phyloP scores from a whole-genome alignment of 352 stramenopile species.

The Phytophthora tubulina region DNA sequence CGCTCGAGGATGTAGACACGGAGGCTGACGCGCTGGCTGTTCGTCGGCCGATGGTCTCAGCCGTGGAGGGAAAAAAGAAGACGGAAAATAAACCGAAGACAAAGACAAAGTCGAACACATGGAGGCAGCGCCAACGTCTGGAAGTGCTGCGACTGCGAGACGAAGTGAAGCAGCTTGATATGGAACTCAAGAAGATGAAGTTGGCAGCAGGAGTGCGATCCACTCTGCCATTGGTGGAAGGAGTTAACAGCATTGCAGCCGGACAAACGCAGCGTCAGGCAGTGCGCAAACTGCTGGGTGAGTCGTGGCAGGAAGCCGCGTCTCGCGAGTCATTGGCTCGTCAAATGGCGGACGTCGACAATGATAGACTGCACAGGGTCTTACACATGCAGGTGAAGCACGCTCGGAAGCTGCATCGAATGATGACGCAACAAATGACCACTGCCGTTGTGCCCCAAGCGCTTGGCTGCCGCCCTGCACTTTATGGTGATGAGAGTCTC shows the following conservation, averaged over 20 bases:
- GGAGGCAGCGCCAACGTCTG: constrained; percentile 22
- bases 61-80: neutral
- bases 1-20: constrained; percentile 1
- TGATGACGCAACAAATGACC: constrained; percentile 26
- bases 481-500: constrained; percentile 3
- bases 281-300: constrained; percentile 9
- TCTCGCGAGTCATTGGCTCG: constrained; percentile 25
- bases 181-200: constrained; percentile 32
- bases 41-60: neutral
- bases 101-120: constrained; percentile 37
- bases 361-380: constrained; percentile 26
- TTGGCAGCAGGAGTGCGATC: constrained; percentile 25
- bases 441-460: constrained; percentile 9
- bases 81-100: constrained; percentile 3
- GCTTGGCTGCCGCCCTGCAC: constrained; percentile 13
- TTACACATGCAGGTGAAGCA: constrained; percentile 26
- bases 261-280: neutral
- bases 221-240: constrained; percentile 18
- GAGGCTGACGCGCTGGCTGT: neutral
- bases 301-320: constrained; percentile 30
- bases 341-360: constrained; percentile 19
- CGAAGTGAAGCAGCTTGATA: constrained; percentile 25
- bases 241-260: neutral
- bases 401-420: constrained; percentile 29
- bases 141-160: constrained; percentile 30